phyloP scores from a whole-genome alignment of 1,139 yeast genomes.

The Kodamaea sp. region DNA sequence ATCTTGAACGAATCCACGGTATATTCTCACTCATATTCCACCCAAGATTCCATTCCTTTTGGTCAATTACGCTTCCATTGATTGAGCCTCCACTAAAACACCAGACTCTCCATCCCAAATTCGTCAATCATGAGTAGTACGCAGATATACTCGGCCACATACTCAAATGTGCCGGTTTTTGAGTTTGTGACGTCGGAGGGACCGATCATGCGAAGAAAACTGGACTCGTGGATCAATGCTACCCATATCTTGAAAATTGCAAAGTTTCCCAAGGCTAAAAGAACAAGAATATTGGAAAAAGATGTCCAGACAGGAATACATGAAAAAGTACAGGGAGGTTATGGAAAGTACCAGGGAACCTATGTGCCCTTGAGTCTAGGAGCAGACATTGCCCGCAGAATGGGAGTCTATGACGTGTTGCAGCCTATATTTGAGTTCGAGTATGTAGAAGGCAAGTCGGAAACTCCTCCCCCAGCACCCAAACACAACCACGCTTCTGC shows the following conservation, averaged over 20 bases:
- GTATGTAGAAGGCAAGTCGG: constrained; percentile 55
- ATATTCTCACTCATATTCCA: too few relatives aligned
- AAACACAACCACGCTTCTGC: constrained; percentile 77
- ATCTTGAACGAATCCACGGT: not conserved
- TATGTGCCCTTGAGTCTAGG: constrained; percentile 78
- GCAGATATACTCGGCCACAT: constrained; percentile 74
- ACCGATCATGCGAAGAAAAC: constrained; percentile 77
- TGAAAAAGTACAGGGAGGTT: constrained; percentile 94
- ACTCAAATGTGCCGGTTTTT: constrained; percentile 77
- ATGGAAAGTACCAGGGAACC: constrained; percentile 93
- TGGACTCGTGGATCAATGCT: constrained; percentile 87
- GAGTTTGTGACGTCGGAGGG: constrained; percentile 71
- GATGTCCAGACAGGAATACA: constrained; percentile 86
- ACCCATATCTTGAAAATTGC: constrained; percentile 90
- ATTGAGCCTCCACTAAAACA: not conserved
- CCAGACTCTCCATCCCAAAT: not conserved
- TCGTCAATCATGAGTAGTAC: constrained; percentile 25
- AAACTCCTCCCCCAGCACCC: constrained; percentile 81
- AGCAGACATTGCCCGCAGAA: constrained; percentile 60
- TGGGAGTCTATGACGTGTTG: constrained; percentile 67
- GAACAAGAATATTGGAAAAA: constrained; percentile 82
- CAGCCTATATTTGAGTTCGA: constrained; percentile 68
- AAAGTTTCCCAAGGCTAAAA: constrained; percentile 78
- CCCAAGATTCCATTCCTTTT: too few relatives aligned
- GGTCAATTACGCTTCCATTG: too few relatives aligned